Base-by-base conservation (phyloP, 2,329 filamentous ascomycete genomes). In the Cephalotrichum gorgonifer region DNA sequence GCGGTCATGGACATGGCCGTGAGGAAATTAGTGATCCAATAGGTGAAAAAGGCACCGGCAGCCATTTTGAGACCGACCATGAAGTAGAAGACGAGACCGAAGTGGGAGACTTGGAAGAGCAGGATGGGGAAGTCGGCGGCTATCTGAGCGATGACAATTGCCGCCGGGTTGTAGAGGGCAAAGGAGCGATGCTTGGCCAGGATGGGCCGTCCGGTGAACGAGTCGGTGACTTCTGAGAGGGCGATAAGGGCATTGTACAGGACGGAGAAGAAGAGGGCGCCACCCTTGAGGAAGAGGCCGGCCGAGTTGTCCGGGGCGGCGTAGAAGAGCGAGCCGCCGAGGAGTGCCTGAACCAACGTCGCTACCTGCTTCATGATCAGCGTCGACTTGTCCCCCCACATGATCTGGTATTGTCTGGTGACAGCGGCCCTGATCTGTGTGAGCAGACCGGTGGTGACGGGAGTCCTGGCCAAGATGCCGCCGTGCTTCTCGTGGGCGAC, bases 321-420 rank as follows among this genome's bases (percentile, higher is more conserved):
- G 63, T 85, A 86, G 63, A 86, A 86, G 3, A 86, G 69, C 0
- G 81, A 85, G 6, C 81, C 82, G 2, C 74, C 70, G 50, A 86
- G 76, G 5, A 86, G 62, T 0, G 81, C 79, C 55, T 83, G 78
- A 0, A 71, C 56, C 7, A 85, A 57, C 2, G 75, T 80, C 0
- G 74, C 72, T 5, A 69, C 62, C 54, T 84, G 79, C 58, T 81
- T 83, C 63, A 83, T 79, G 52, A 81, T 54, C 35, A 84, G 78
- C 0, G 78, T 81, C 0, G 75, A 69, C 54, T 80, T 82, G 60
- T 85, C 80, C 38, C 81, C 81, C 70, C 74, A 77, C 2, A 85
- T 56, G 26, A 85, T 79, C 54, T 83, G 78, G 53, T 83, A 85
- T 53, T 85, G 80, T 4, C 83, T 73, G 20, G 60, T 62, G 14